Evolutionary conservation across 805 yeast genomes (phyloP).

Genomic region (Yamadazyma takamatsuzukensis): DNA sequence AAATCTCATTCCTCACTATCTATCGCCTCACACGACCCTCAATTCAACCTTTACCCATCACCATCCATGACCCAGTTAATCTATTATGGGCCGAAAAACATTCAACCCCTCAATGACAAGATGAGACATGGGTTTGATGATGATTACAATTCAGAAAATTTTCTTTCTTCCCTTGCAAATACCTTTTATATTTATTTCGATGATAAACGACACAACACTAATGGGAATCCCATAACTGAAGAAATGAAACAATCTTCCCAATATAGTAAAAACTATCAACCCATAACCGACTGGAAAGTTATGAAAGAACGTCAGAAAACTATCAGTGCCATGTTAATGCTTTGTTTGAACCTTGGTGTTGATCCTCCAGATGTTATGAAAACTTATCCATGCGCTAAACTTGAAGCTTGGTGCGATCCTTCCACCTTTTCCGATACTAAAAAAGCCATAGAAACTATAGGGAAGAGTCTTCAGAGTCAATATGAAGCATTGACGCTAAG

Average conservation of each 20-base stretch:
- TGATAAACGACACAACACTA: slow-evolving; percentile 87
- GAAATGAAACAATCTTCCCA: slow-evolving; percentile 45
- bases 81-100: slow-evolving; percentile 30
- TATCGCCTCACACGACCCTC: neutral
- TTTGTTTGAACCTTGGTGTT: slow-evolving; percentile 89
- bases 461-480: slow-evolving; percentile 81
- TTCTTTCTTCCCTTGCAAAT: slow-evolving; percentile 54
- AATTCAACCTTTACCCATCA: neutral
- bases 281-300: slow-evolving; percentile 85
- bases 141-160: slow-evolving; percentile 55
- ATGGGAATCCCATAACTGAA: slow-evolving; percentile 71
- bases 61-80: neutral
- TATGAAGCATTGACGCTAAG: slow-evolving; percentile 85
- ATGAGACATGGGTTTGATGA: slow-evolving; percentile 66
- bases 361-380: slow-evolving; percentile 96
- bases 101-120: slow-evolving; percentile 49
- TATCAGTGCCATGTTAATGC: slow-evolving; percentile 84
- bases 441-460: slow-evolving; percentile 87
- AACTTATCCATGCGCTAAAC: slow-evolving; percentile 87
- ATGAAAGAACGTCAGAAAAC: slow-evolving; percentile 90
- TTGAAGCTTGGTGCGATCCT: slow-evolving; percentile 95
- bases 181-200: slow-evolving; percentile 82
- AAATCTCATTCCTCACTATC: neutral
- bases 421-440: slow-evolving; percentile 75
- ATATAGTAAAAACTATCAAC: slow-evolving; percentile 52